These are phyloP conservation scores for Zygnema cylindricum DNA, from an alignment of 139 green algal species.

Conservation along the genomic window DNA sequence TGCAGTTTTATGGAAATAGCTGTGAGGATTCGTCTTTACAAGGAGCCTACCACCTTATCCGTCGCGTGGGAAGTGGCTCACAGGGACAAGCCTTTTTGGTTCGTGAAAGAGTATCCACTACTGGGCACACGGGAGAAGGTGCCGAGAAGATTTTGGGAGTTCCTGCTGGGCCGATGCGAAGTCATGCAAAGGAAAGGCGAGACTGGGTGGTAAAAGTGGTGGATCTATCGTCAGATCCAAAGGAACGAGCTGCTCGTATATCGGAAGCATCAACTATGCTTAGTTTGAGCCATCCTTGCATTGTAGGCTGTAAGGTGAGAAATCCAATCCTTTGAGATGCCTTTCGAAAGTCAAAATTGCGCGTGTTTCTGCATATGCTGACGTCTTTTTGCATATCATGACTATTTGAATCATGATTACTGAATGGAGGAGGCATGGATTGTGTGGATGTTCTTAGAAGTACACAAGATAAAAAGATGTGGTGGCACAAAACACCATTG, in stretches of 20 bases:
- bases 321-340: background rate
- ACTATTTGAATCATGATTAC: too few species aligned
- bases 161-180: background rate
- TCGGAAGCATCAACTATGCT: constrained; percentile 49
- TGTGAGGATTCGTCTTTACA: background rate
- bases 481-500: too few species aligned
- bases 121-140: background rate
- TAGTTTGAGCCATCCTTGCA: constrained; percentile 44
- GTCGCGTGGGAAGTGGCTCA: constrained; percentile 42
- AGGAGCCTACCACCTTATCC: constrained; percentile 37
- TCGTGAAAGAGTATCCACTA: constrained; percentile 8
- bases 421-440: too few species aligned
- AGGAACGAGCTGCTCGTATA: constrained; percentile 45
- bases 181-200: background rate
- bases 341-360: background rate
- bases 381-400: too few species aligned
- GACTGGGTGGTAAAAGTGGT: constrained; percentile 57
- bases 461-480: too few species aligned
- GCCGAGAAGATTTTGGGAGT: background rate
- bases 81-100: constrained; percentile 59
- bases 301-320: constrained; percentile 51
- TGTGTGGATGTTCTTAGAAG: too few species aligned
- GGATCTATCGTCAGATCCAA: constrained; percentile 23
- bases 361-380: too few species aligned
- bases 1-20: too few species aligned